Evolutionary conservation across 495 filamentous ascomycete genomes (phyloP), one percentile per base, ranked within the genome.

Genomic region (Penicillium cataractarum): DNA sequence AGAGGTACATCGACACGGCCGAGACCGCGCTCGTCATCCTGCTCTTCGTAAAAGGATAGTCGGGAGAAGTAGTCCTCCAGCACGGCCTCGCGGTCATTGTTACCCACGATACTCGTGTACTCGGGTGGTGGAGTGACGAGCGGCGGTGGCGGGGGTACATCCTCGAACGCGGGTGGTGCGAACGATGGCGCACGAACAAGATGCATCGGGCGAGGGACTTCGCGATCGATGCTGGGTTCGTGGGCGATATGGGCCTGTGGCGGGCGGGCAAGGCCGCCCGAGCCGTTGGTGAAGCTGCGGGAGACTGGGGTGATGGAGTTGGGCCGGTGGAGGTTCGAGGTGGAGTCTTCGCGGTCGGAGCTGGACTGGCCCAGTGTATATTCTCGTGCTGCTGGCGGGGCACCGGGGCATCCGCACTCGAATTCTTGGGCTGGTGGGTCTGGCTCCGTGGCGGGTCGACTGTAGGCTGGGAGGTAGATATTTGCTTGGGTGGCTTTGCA

Each of bases 401-500:
- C 87, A 37, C 92, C 90, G 13, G 88, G 90, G 65, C 92, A 97
- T 22, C 92, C 91, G 71, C 92, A 93, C 52, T 89, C 82, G 55
- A 82, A 82, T 63, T 88, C 83, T 65, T 76, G 77, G 54, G 77
- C 79, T 49, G 76, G 76, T 1, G 78, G 66, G 0, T 69, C 70
- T 1, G 80, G 74, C 1, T 82, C 78, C 4, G 81, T 78, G 27
- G 88, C 81, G 8, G 86, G 83, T 19, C 84, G 84, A 26, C 86
- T 87, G 68, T 99, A 99, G 21, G 90, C 90, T 1, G 95, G 95
- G 15, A 99, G 85, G 29, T 87, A 85, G 21, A 91, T 95, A 75
- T 98, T 97, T 24, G 92, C 91, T 71, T 93, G 89, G 1, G 93
- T 95, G 9, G 96, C 95, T 52, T 87, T 92, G 77, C 95, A 99